A percentile compares a stretch with the other conserved stretches of the same genome.
Evolutionary conservation across 106 monocot genomes (phyloP).

Genomic region (Hemerocallis citrina): DNA sequence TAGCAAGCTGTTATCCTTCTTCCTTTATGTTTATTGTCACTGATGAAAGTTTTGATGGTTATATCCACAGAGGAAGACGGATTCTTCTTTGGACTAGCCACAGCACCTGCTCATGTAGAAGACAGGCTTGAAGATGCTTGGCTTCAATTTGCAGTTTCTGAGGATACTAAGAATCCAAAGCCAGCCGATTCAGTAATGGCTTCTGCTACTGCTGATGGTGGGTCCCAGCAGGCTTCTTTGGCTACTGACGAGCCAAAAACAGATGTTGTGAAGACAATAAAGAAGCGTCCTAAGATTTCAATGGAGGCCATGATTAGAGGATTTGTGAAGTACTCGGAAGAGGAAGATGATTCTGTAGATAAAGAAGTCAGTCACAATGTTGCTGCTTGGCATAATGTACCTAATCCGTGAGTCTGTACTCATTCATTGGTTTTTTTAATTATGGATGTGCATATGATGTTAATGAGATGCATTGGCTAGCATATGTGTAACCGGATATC

Average conservation of each 20-base stretch:
- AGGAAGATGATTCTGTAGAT: constrained; percentile 12
- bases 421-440: neutral
- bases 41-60: neutral
- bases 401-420: constrained; percentile 49
- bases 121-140: constrained; percentile 86
- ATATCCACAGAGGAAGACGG: constrained; percentile 28
- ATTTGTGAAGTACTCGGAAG: constrained; percentile 48
- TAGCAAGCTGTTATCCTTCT: too few relatives aligned
- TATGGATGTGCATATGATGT: neutral
- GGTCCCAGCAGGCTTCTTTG: constrained; percentile 38
- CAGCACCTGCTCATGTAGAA: constrained; percentile 95
- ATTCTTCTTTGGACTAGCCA: constrained; percentile 95
- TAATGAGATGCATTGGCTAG: neutral
- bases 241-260: neutral
- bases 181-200: constrained; percentile 41
- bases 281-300: constrained; percentile 46
- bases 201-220: constrained; percentile 56
- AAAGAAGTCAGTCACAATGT: constrained; percentile 49
- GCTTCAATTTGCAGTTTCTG: constrained; percentile 65
- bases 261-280: neutral
- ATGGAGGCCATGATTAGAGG: constrained; percentile 93
- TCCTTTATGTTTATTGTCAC: neutral
- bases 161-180: constrained; percentile 12
- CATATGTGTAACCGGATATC: neutral
- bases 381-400: constrained; percentile 92